Evolutionary conservation across 2,329 filamentous ascomycete species (phyloP).

Genomic region (Exophiala calicioides): DNA sequence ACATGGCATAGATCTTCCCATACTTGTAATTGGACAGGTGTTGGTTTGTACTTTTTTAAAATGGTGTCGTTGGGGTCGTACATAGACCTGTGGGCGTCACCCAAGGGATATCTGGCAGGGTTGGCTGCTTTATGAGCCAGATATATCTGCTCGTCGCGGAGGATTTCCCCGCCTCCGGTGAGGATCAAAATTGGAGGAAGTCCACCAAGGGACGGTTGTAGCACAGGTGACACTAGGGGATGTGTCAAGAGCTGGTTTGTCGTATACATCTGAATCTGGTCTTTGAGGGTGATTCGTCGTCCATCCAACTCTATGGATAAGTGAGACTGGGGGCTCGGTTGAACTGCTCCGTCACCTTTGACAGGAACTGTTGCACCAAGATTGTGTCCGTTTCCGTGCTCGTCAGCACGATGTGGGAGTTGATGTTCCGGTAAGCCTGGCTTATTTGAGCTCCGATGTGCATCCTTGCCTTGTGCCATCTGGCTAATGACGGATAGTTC

Average conservation of each 20-base stretch:
- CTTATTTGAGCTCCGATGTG: constrained; percentile 45
- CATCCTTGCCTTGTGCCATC: constrained; percentile 42
- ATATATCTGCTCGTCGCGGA: constrained; percentile 94
- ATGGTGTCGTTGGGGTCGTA: constrained; percentile 56
- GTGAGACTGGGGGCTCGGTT: constrained; percentile 33
- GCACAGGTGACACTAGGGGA: constrained; percentile 82
- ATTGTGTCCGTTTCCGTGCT: constrained; percentile 1
- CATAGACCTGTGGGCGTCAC: constrained; percentile 63
- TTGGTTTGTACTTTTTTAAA: constrained; percentile 72
- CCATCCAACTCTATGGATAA: constrained; percentile 72
- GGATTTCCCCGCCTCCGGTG: constrained; percentile 81
- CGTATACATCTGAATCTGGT: constrained; percentile 88
- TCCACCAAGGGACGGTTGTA: constrained; percentile 86
- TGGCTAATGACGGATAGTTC: constrained; percentile 58
- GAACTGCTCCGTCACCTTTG: constrained; percentile 13
- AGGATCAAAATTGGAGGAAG: constrained; percentile 85
- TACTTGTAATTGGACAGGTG: constrained; percentile 89
- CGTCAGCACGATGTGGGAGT: constrained; percentile 15
- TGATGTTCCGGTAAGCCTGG: constrained; percentile 29
- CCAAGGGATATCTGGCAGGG: constrained; percentile 72
- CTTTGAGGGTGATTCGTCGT: constrained; percentile 70
- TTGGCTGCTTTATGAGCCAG: constrained; percentile 92
- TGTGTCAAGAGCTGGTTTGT: constrained; percentile 84
- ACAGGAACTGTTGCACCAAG: constrained; percentile 1
- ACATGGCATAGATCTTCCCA: constrained; percentile 97